These are phyloP conservation scores for Skeletonema menzelii DNA, from an alignment of 108 stramenopile species.

Conservation along the genomic window DNA sequence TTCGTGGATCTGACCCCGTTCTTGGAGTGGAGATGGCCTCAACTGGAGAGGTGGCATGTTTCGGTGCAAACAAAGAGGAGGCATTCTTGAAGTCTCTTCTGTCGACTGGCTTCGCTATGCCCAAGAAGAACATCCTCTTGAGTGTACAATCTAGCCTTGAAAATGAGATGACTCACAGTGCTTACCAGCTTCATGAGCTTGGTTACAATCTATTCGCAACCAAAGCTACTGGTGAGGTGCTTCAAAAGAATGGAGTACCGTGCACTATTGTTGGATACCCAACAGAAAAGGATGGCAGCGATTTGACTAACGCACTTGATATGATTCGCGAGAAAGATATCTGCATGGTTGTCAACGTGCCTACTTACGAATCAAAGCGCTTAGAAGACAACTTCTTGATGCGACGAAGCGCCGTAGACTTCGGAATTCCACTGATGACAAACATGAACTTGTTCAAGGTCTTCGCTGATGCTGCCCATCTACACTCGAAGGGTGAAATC, in stretches of 20 bases:
- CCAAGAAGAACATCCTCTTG: conserved; percentile 89
- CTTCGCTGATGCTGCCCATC: conserved; percentile 79
- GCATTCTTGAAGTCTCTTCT: conserved; percentile 97
- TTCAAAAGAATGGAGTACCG: conserved; percentile 84
- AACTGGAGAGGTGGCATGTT: conserved; percentile 99
- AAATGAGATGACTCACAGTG: conserved; percentile 86
- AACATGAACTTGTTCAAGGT: conserved; percentile 91
- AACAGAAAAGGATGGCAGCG: conserved; percentile 56
- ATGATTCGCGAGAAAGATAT: conserved; percentile 78
- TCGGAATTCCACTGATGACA: conserved; percentile 93
- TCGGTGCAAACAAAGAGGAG: conserved; percentile 95
- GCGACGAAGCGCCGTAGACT: conserved; percentile 95
- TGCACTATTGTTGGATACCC: conserved; percentile 85
- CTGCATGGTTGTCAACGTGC: conserved; percentile 95
- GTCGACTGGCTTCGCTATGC: conserved; percentile 94
- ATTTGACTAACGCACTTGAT: conserved; percentile 72
- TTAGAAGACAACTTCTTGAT: conserved; percentile 92
- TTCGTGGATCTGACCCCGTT: conserved; percentile 97
- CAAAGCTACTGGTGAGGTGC: conserved; percentile 79
- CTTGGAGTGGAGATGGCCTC: conserved; percentile 99
- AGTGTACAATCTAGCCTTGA: conserved; percentile 85
- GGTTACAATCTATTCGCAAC: conserved; percentile 95
- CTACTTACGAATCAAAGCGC: conserved; percentile 81
- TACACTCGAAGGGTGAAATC: conserved; percentile 62
- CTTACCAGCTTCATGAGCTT: conserved; percentile 83